Evolutionary conservation across 495 filamentous ascomycete genomes (phyloP).

Genomic region (Penicillium samsonianum): DNA sequence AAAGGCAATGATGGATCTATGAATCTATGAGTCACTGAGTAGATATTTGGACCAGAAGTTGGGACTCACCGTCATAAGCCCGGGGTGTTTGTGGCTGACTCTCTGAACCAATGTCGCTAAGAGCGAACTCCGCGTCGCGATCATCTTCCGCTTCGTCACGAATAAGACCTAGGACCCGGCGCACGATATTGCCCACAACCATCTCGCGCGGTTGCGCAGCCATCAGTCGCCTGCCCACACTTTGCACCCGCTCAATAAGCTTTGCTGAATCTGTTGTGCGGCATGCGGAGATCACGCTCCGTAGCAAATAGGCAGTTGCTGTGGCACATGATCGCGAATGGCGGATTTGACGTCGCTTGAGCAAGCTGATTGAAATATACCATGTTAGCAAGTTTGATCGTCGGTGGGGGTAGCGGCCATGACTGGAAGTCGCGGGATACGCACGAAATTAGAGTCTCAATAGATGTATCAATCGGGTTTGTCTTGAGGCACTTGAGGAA

Average conservation of each 20-base stretch:
- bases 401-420: background rate
- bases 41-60: slow-evolving; percentile 17
- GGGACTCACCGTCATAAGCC: slow-evolving; percentile 37
- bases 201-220: slow-evolving; percentile 85
- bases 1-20: slow-evolving; percentile 38
- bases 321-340: slow-evolving; percentile 85
- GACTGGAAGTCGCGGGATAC: slow-evolving; percentile 26
- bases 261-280: slow-evolving; percentile 68
- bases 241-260: slow-evolving; percentile 75
- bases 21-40: slow-evolving; percentile 17
- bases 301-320: slow-evolving; percentile 84
- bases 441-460: slow-evolving; percentile 79
- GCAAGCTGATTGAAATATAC: slow-evolving; percentile 55
- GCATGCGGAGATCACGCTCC: slow-evolving; percentile 72
- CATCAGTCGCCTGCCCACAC: slow-evolving; percentile 70
- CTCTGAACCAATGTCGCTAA: slow-evolving; percentile 52
- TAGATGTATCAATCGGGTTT: slow-evolving; percentile 72
- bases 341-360: slow-evolving; percentile 86
- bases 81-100: slow-evolving; percentile 54
- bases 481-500: slow-evolving; percentile 77
- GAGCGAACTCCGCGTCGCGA: slow-evolving; percentile 63
- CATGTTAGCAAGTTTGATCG: slow-evolving; percentile 20
- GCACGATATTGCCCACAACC: slow-evolving; percentile 89
- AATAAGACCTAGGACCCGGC: slow-evolving; percentile 85
- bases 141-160: slow-evolving; percentile 87